A percentile compares a stretch with the other conserved stretches of the same genome.
These are phyloP conservation scores for Metarhizium brunneum DNA, from an alignment of 2,329 filamentous ascomycete genomes.

Conservation along the genomic window DNA sequence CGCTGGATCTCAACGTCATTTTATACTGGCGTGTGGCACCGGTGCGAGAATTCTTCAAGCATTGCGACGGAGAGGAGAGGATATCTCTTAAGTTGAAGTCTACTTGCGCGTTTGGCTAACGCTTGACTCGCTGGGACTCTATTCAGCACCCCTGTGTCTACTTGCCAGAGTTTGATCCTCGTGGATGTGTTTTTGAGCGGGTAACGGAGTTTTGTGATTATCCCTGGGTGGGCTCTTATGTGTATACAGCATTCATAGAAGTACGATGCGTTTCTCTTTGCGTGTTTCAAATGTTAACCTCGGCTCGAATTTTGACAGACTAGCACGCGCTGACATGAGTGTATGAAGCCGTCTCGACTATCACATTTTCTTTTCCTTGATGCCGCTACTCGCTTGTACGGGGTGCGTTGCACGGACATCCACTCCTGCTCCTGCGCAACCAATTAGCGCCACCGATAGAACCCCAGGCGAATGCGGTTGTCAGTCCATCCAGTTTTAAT, in stretches of 20 bases:
- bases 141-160: neutral
- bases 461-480: neutral
- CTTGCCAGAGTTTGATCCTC: neutral
- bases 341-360: too few relatives aligned
- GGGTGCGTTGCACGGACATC: neutral
- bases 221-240: constrained; percentile 6
- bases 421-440: neutral
- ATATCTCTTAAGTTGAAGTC: neutral
- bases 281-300: neutral
- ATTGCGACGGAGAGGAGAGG: neutral
- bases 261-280: neutral
- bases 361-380: too few relatives aligned
- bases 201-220: constrained; percentile 17
- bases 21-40: neutral
- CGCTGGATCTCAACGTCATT: neutral
- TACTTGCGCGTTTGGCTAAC: neutral
- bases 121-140: neutral
- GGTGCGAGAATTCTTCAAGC: neutral
- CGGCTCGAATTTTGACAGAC: neutral
- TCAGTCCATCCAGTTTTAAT: neutral
- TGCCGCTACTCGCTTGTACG: too few relatives aligned
- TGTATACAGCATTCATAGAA: constrained; percentile 6
- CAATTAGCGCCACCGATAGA: neutral
- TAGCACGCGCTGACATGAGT: neutral
- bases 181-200: neutral